Evolutionary conservation across 1,139 yeast genomes (phyloP), one percentile per base, ranked within the genome.

Genomic region (Magnusiomyces starmeri): DNA sequence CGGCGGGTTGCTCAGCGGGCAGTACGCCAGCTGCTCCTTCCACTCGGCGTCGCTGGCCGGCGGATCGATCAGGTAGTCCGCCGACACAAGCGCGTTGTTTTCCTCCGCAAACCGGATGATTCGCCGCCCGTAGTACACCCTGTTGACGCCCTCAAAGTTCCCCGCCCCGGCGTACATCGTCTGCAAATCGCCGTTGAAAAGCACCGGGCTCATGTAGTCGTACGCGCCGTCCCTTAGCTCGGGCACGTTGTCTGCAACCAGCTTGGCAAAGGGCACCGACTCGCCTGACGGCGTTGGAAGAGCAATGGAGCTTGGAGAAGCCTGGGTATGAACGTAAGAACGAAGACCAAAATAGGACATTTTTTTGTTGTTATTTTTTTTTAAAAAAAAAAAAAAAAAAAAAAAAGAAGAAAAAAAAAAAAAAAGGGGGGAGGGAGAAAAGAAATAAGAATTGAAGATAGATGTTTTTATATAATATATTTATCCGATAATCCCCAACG

Each of bases 81-180:
- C 79, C 10, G 95, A 81, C 55, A 87, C 77, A 43, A 78, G 75
- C 4, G 79, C 80, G 43, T 66, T 69, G 57, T 83, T 85, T 10
- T 74, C 65, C 63, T 80, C 81, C 7, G 40, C 32, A 32, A 45
- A 45, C 1, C 70, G 65, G 53, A 85, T 74, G 21, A 85, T 64
- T 57, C 89, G 83, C 62, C 97, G 77, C 2, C 95, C 96, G 60
- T 86, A 89, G 67, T 79, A 78, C 2, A 86, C 81, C 49, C 73
- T 73, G 62, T 81, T 81, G 25, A 64, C 66, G 45, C 75, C 71
- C 7, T 79, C 74, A 54, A 75, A 75, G 57, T 81, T 78, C 10
- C 80, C 79, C 42, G 75, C 71, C 4, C 83, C 75, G 50, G 85
- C 75, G 60, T 83, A 81, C 59, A 85, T 57, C 1, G 95, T 85